Base-by-base conservation (phyloP, 2,329 filamentous ascomycete species). In the Coniella lustricola region DNA sequence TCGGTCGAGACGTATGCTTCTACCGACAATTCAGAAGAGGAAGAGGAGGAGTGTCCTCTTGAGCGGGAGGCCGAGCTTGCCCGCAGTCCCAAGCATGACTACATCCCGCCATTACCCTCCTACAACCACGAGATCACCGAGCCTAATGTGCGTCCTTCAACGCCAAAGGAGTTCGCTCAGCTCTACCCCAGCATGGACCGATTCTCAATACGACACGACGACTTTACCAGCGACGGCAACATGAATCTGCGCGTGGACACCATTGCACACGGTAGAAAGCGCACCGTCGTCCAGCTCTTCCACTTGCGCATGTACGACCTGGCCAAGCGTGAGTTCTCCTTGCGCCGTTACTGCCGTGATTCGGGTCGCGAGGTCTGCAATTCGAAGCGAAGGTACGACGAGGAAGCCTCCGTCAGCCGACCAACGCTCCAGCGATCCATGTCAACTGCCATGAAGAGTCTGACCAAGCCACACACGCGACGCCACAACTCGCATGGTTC, bases 281-380 rank as follows among this genome's bases (percentile, higher is more conserved):
- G 81, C 57, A 79, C 86, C 59, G 87, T 82, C 4, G 68, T 81
- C 10, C 79, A 84, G 63, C 82, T 98, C 41, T 97, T 96, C 68
- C 91, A 98, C 66, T 74, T 97, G 52, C 86, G 90, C 59, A 95
- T 98, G 89, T 84, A 95, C 64, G 89, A 97, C 65, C 72, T 97
- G 48, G 83, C 82, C 60, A 82, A 82, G 57, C 81, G 93, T 43
- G 87, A 95, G 53, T 96, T 95, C 67, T 95, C 90, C 1, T 75
- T 97, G 22, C 83, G 91, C 25, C 82, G 91, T 41, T 97, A 98
- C 67, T 93, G 88, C 65, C 82, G 93, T 49, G 87, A 95, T 54
- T 96, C 90, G 25, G 91, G 93, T 18, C 84, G 91, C 42, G 91
- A 97, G 67, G 85, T 97, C 16, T 96, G 90, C 70, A 88, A 87